Evolutionary conservation across 139 green algal species (phyloP).

Genomic region (Chloropicon primus): DNA sequence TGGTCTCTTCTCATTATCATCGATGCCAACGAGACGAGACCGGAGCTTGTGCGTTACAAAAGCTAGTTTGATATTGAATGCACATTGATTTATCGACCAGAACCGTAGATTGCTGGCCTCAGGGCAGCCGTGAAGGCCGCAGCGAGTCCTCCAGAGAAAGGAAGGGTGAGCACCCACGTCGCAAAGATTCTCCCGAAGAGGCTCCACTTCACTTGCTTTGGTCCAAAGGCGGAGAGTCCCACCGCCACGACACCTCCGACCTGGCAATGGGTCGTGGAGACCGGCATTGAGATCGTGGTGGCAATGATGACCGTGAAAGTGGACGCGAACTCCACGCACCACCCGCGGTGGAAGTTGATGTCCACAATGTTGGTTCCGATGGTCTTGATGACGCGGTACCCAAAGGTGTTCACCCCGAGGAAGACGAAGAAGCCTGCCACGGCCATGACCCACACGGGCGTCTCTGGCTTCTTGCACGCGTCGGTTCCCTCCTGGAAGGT

Average conservation of each 20-base stretch:
- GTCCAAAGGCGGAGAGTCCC: slow-evolving; percentile 6
- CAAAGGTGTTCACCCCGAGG: slow-evolving; percentile 12
- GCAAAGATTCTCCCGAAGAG: slow-evolving; percentile 14
- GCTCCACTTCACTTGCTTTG: slow-evolving; percentile 4
- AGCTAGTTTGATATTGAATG: too few relatives aligned
- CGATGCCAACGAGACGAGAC: too few relatives aligned
- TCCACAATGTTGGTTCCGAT: slow-evolving; percentile 10
- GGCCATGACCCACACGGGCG: slow-evolving; percentile 9
- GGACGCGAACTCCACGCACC: slow-evolving; percentile 10
- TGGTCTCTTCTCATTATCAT: too few relatives aligned
- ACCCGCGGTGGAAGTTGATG: slow-evolving; percentile 7
- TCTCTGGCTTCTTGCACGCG: slow-evolving; percentile 8
- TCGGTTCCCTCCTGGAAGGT: slow-evolving; percentile 5
- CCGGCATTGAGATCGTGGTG: slow-evolving; percentile 23
- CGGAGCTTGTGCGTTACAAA: too few relatives aligned
- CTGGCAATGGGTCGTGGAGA: slow-evolving; percentile 31
- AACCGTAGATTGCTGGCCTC: not conserved
- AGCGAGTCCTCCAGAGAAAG: not conserved
- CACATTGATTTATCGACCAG: not conserved
- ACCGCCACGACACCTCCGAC: slow-evolving; percentile 29
- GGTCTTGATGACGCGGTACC: slow-evolving; percentile 9
- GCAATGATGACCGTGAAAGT: slow-evolving; percentile 21
- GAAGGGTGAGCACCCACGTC: slow-evolving; percentile 15
- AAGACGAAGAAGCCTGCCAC: slow-evolving; percentile 10
- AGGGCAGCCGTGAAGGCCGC: not conserved